Conservation (phyloP, 768 basidiomycete species). For the Russula compacta region DNA sequence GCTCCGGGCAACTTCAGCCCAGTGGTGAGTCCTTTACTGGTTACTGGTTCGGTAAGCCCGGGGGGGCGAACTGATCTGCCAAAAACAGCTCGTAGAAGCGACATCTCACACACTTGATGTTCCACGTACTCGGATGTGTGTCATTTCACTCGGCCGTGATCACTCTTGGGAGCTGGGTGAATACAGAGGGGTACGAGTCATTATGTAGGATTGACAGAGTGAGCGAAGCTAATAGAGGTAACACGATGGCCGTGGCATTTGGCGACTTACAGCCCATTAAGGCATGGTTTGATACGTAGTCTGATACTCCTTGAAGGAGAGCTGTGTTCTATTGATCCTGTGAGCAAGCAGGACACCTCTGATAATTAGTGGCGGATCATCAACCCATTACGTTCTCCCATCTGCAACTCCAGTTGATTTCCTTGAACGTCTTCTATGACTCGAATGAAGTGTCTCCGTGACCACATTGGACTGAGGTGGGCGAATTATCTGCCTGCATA, state of each 20-base stretch:
- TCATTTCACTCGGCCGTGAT: constrained; percentile 9
- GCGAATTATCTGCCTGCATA: neutral
- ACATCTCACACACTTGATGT: constrained; percentile 11
- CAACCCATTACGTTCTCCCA: neutral
- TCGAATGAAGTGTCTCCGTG: neutral
- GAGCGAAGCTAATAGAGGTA: neutral
- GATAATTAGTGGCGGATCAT: neutral
- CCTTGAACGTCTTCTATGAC: neutral
- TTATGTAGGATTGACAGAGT: neutral
- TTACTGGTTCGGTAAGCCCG: neutral
- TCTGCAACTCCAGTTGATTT: neutral
- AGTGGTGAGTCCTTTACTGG: constrained; percentile 2
- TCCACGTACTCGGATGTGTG: constrained; percentile 18
- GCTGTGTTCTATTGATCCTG: neutral
- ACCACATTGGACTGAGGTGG: neutral
- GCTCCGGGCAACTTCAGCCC: constrained; percentile 13
- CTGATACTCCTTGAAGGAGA: neutral
- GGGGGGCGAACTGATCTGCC: neutral
- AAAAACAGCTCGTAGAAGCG: constrained; percentile 15
- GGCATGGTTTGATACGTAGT: neutral
- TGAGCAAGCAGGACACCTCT: neutral
- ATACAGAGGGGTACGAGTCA: constrained; percentile 14
- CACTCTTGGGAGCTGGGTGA: constrained; percentile 18
- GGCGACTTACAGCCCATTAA: neutral
- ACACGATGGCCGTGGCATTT: neutral